Evolutionary conservation across 2,329 filamentous ascomycete genomes (phyloP), one percentile per base, ranked within the genome.

Genomic region (Pseudocercospora musae): DNA sequence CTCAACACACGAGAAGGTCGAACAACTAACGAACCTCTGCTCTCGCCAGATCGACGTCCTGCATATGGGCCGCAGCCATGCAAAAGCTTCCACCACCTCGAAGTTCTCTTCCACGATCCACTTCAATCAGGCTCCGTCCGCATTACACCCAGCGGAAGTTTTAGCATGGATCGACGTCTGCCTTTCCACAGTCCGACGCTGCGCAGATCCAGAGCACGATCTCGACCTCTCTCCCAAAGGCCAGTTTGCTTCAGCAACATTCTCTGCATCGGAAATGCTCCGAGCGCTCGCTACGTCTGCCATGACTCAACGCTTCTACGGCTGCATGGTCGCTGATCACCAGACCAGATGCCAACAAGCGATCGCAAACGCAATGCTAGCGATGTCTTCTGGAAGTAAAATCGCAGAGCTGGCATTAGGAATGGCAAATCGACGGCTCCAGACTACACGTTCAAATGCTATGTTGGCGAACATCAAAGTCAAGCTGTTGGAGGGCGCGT

Each of bases 141-240:
- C 58, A 2, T 18, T 62, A 3, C 42, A 61, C 15, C 8, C 48
- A 3, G 25, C 49, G 9, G 20, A 49, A 2, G 50, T 49, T 7
- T 21, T 44, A 3, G 54, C 58, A 6, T 65, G 60, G 59, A 27
- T 58, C 8, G 63, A 63, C 18, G 18, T 63, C 1, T 37, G 42
- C 18, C 23, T 40, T 21, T 60, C 58, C 13, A 46, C 33, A 9
- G 49, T 65, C 0, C 33, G 13, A 11, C 42, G 58, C 29, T 59
- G 60, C 15, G n/a, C 37, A 10, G 18, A 40, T 4, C 57, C 63
- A 3, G 57, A 58, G 1, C 23, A 20, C 1, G 25, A 3, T 59
- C 53, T 58, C 60, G 60, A 62, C 23, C 44, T 65, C 40, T 62
- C 60, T 9, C 15, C 44, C 0, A 37, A 62, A 1, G 63, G 58